Evolutionary conservation across 768 basidiomycete species (phyloP).

Genomic region (Lactifluus pinguis): DNA sequence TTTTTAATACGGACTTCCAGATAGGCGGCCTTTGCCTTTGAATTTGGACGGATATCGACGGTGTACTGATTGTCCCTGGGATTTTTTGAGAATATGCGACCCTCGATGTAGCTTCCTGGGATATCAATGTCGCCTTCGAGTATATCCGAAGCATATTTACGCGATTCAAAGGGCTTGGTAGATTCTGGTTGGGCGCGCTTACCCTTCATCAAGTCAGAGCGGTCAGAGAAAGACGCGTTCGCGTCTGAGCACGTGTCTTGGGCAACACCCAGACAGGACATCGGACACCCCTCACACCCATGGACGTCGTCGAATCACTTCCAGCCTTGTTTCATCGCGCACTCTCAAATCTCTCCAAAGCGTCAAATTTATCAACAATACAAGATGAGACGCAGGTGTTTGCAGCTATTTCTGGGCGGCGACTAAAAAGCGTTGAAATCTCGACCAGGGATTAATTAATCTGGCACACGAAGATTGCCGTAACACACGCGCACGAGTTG

Average conservation of each 20-base stretch:
- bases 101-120: slow-evolving; percentile 6
- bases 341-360: slow-evolving; percentile 31
- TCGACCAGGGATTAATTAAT: slow-evolving; percentile 47
- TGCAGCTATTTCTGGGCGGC: background rate
- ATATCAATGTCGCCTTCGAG: background rate
- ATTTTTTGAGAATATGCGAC: background rate
- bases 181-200: slow-evolving; percentile 5
- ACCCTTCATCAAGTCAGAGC: background rate
- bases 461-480: slow-evolving; percentile 48
- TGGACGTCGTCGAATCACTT: slow-evolving; percentile 24
- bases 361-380: slow-evolving; percentile 33
- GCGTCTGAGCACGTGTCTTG: background rate
- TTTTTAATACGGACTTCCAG: background rate
- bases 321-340: slow-evolving; percentile 33
- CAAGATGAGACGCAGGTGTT: slow-evolving; percentile 39
- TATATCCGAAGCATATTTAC: background rate
- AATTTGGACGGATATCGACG: slow-evolving; percentile 1
- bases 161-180: background rate
- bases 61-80: background rate
- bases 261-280: background rate
- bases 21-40: background rate
- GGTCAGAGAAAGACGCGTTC: background rate
- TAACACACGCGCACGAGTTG: slow-evolving; percentile 43
- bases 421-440: background rate
- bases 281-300: slow-evolving; percentile 12